phyloP scores from a whole-genome alignment of 768 basidiomycete species.

The Phaeolepiota aurea region DNA sequence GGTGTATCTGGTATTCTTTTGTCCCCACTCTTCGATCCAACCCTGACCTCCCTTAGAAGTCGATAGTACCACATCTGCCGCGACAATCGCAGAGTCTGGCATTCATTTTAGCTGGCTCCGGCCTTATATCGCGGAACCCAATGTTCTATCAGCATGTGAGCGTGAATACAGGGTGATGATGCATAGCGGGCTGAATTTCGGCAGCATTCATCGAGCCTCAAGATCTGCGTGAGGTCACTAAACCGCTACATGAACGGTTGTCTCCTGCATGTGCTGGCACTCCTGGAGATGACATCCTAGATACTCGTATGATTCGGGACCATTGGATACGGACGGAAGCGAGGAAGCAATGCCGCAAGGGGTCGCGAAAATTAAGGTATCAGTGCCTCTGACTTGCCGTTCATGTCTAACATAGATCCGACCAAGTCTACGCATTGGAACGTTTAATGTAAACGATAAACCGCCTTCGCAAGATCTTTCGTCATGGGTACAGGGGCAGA shows the following conservation, averaged over 20 bases:
- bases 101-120: slow-evolving; percentile 37
- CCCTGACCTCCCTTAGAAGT: neutral
- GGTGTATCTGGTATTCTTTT: slow-evolving; percentile 34
- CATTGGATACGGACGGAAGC: slow-evolving; percentile 52
- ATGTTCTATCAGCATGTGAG: slow-evolving; percentile 20
- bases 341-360: slow-evolving; percentile 22
- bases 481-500: slow-evolving; percentile 46
- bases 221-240: slow-evolving; percentile 45
- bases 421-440: slow-evolving; percentile 58
- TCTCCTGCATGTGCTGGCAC: slow-evolving; percentile 55
- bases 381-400: neutral
- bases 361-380: slow-evolving; percentile 23
- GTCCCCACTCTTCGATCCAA: neutral
- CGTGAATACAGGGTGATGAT: too few relatives aligned
- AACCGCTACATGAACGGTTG: slow-evolving; percentile 44
- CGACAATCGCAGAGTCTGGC: slow-evolving; percentile 16
- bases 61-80: neutral
- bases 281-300: slow-evolving; percentile 50
- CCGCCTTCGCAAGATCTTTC: slow-evolving; percentile 65
- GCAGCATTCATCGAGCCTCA: too few relatives aligned
- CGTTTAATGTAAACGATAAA: slow-evolving; percentile 82
- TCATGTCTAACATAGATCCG: neutral
- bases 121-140: slow-evolving; percentile 26
- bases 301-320: slow-evolving; percentile 51
- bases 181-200: too few relatives aligned